phyloP scores from a whole-genome alignment of 257 asterid species.

The Solanum bulbocastanum region DNA sequence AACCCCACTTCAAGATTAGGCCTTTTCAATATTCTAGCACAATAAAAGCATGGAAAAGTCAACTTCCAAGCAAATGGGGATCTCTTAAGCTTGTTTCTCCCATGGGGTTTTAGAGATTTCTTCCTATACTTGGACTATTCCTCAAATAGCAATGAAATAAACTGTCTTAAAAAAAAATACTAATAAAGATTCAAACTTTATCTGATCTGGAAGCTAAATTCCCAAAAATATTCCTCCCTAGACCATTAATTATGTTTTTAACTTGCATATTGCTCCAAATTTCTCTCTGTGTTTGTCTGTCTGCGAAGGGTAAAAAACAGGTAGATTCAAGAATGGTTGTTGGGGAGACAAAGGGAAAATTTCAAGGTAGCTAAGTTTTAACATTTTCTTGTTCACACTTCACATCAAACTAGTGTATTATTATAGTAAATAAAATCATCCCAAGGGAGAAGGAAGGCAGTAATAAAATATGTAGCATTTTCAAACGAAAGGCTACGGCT shows the following conservation, averaged over 20 bases:
- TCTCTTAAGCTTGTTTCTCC: conserved; percentile 1
- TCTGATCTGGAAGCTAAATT: neutral
- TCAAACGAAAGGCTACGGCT: neutral
- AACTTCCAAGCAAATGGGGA: conserved; percentile 26
- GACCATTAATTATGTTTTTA: neutral
- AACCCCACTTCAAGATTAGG: conserved; percentile 7
- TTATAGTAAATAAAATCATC: neutral
- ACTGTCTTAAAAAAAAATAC: neutral
- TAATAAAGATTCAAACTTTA: neutral
- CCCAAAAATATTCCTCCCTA: neutral
- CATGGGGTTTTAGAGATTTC: neutral
- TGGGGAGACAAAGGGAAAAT: neutral
- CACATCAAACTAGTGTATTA: neutral
- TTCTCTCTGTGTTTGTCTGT: neutral
- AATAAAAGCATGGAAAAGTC: conserved; percentile 20
- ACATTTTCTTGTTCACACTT: neutral
- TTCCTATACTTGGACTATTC: neutral
- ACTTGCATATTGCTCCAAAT: neutral
- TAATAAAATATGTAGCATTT: neutral
- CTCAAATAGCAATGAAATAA: neutral
- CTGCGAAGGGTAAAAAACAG: neutral
- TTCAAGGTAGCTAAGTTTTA: neutral
- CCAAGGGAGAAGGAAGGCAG: neutral
- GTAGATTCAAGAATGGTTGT: neutral
- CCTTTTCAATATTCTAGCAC: conserved; percentile 1